phyloP scores from a whole-genome alignment of 2,329 filamentous ascomycete species.

The Dichotomopilus funicola region DNA sequence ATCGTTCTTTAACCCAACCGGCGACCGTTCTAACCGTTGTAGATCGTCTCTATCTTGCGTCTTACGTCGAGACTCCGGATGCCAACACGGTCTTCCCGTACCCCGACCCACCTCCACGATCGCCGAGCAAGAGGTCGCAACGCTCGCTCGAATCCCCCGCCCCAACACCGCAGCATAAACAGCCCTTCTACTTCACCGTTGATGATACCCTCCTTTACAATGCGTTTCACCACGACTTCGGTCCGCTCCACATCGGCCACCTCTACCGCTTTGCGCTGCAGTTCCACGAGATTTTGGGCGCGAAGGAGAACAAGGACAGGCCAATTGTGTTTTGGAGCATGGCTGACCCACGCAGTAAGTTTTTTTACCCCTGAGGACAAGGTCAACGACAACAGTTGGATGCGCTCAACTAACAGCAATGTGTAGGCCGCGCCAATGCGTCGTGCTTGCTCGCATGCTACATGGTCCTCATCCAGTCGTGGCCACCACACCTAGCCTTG shows the following conservation, averaged over 20 bases:
- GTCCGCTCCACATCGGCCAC: conserved; percentile 93
- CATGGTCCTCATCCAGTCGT: conserved; percentile 97
- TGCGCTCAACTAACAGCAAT: conserved; percentile 22
- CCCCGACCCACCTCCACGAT: conserved; percentile 51
- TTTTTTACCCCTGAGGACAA: not conserved
- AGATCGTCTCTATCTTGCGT: conserved; percentile 94
- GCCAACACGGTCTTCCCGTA: conserved; percentile 83
- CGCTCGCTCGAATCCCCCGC: conserved; percentile 51
- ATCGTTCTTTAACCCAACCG: conserved; percentile 21
- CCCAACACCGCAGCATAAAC: conserved; percentile 41
- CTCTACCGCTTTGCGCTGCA: conserved; percentile 93
- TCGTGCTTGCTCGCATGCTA: conserved; percentile 94
- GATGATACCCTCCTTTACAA: conserved; percentile 94
- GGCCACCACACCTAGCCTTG: conserved; percentile 91
- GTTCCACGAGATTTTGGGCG: conserved; percentile 90
- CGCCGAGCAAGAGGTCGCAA: conserved; percentile 70
- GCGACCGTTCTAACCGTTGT: conserved; percentile 34
- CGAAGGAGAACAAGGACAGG: conserved; percentile 81
- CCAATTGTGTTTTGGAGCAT: conserved; percentile 95
- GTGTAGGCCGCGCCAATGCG: conserved; percentile 78
- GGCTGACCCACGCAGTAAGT: conserved; percentile 81
- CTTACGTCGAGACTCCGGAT: conserved; percentile 77
- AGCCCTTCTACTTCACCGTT: conserved; percentile 91
- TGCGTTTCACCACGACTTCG: conserved; percentile 97
- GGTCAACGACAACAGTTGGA: not conserved